Evolutionary conservation across 345 rosid genomes (phyloP), one percentile per base, ranked within the genome.

Genomic region (Boechera retrofracta): DNA sequence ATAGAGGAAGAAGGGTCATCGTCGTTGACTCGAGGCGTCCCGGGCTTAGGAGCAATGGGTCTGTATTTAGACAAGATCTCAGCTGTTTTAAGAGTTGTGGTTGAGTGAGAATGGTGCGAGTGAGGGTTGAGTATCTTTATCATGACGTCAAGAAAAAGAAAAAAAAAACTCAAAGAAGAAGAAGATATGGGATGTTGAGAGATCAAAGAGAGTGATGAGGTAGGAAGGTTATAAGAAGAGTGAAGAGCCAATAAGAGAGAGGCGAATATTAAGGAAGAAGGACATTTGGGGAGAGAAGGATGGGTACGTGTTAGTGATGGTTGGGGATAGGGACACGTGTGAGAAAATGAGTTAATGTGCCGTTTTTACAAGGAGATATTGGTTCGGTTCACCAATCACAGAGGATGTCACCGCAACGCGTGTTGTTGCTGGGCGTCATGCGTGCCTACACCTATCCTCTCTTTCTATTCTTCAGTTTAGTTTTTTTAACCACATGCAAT

Each of bases 21-120:
- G 15, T 69, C 39, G 68, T 83, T 68, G 10, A 12, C 67, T 44
- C 36, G 69, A 4, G 86, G 69, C 12, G 63, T 52, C 72, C 86
- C 96, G 0, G 98, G 98, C 77, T 82, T 95, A 2, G 99, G 99
- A 15, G 99, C 98, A 51, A 92, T 95, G 3, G 98, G 99, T 67
- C 97, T 83, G 69, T 91, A 95, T 79, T 92, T 80, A 4, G 97
- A 92, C 93, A 95, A 87, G 73, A 95, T 95, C 84, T 95, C 98
- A 38, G 96, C 97, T 1, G 98, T 92, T 75, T 88, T 90, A 0
- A 88, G 87, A 7, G 95, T 83, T 49, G 76, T 69, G 53, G 78
- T 60, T 0, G 77, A 35, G 58, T 31, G 72, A 55, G 81, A 58
- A 44, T 72, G 76, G 65, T 64, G 75, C 4, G 89, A 58, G 69